A percentile compares a stretch with the other conserved stretches of the same genome.
phyloP scores from a whole-genome alignment of 2,329 filamentous ascomycete species.

The Drechslerella coelobrocha region DNA sequence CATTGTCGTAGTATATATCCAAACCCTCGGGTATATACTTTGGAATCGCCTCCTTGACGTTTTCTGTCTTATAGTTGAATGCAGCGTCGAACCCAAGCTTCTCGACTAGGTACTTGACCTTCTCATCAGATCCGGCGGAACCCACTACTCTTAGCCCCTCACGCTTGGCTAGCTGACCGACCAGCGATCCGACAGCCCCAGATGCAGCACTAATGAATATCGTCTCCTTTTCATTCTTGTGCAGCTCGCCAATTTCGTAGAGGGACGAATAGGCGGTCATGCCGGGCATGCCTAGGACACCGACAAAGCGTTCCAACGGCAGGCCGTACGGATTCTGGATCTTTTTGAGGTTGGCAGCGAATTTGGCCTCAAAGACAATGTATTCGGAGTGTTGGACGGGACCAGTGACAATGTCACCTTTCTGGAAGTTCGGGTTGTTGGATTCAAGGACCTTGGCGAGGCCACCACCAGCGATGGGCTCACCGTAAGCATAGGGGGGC shows the following conservation, averaged over 20 bases:
- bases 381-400: slow-evolving; percentile 73
- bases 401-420: slow-evolving; percentile 71
- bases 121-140: slow-evolving; percentile 78
- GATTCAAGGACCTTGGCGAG: slow-evolving; percentile 76
- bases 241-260: slow-evolving; percentile 76
- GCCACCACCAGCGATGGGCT: slow-evolving; percentile 69
- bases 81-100: slow-evolving; percentile 74
- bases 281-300: slow-evolving; percentile 79
- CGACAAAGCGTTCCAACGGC: slow-evolving; percentile 72
- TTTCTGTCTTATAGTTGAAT: slow-evolving; percentile 90
- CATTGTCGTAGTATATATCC: slow-evolving; percentile 84
- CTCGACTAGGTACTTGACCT: slow-evolving; percentile 75
- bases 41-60: slow-evolving; percentile 70
- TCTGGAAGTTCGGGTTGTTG: slow-evolving; percentile 67
- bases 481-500: slow-evolving; percentile 67
- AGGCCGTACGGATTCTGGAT: slow-evolving; percentile 74
- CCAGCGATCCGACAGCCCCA: slow-evolving; percentile 81
- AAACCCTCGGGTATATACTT: slow-evolving; percentile 77
- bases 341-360: slow-evolving; percentile 61
- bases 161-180: slow-evolving; percentile 82
- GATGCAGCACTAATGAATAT: slow-evolving; percentile 82
- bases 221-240: slow-evolving; percentile 71
- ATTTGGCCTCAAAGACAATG: slow-evolving; percentile 63
- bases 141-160: slow-evolving; percentile 81
- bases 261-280: slow-evolving; percentile 75